Evolutionary conservation across 257 asterid species (phyloP).

Genomic region (Forsythia suspensa): DNA sequence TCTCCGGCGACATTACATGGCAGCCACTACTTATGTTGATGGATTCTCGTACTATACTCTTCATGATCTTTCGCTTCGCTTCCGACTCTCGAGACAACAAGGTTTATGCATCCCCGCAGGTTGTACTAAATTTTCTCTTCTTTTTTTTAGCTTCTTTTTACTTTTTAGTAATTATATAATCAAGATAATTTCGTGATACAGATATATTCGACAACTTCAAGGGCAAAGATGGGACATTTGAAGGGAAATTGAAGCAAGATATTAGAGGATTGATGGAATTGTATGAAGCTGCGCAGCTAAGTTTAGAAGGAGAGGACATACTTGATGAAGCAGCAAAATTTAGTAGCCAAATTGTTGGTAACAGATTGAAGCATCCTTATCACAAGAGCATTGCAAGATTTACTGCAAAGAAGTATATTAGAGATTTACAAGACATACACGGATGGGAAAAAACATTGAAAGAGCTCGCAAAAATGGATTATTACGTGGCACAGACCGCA

Average conservation of each 20-base stretch:
- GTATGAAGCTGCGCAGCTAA: constrained; percentile 52
- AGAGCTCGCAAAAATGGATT: background rate
- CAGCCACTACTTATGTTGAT: background rate
- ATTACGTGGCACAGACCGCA: background rate
- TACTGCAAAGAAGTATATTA: background rate
- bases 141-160: too few relatives aligned
- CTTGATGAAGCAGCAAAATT: constrained; percentile 34
- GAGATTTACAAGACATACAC: background rate
- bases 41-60: background rate
- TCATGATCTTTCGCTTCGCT: constrained; percentile 21
- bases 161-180: too few relatives aligned
- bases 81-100: constrained; percentile 22
- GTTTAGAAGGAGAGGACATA: constrained; percentile 37
- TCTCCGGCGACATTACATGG: constrained; percentile 3
- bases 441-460: background rate
- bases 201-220: constrained; percentile 42
- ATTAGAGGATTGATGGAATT: constrained; percentile 33
- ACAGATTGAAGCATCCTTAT: background rate
- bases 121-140: too few relatives aligned
- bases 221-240: constrained; percentile 38
- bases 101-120: constrained; percentile 26
- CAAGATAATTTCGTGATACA: background rate
- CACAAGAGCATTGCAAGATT: background rate
- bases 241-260: constrained; percentile 14
- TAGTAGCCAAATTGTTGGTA: constrained; percentile 11